These are phyloP conservation scores for Trypanosoma theileri DNA, from an alignment of 208 protist genomes.

Conservation along the genomic window DNA sequence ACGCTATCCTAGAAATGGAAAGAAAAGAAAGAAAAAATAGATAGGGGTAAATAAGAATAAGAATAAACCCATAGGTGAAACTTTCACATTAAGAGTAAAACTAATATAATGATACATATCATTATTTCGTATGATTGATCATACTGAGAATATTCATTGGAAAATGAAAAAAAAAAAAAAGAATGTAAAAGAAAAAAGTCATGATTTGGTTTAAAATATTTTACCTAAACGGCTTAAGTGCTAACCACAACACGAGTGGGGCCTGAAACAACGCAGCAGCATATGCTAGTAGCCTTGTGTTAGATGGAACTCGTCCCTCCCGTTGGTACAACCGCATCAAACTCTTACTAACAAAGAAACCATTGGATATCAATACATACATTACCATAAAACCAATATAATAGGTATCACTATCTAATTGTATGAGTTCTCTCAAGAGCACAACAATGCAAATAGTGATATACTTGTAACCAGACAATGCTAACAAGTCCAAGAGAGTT, in stretches of 20 bases:
- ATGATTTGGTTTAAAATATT: neutral
- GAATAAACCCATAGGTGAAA: neutral
- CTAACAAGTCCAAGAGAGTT: slow-evolving; percentile 44
- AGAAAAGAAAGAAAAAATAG: neutral
- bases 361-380: slow-evolving; percentile 49
- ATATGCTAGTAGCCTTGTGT: slow-evolving; percentile 52
- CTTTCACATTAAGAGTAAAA: too few relatives aligned
- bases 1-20: slow-evolving; percentile 13
- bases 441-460: slow-evolving; percentile 56
- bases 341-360: slow-evolving; percentile 45
- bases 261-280: slow-evolving; percentile 41
- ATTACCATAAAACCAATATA: slow-evolving; percentile 32
- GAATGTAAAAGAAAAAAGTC: neutral
- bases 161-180: slow-evolving; percentile 10
- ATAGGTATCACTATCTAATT: slow-evolving; percentile 13
- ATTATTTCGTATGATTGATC: too few relatives aligned
- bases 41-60: neutral
- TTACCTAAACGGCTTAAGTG: slow-evolving; percentile 39
- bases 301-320: slow-evolving; percentile 44
- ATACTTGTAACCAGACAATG: slow-evolving; percentile 82
- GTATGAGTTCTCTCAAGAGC: slow-evolving; percentile 41
- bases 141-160: slow-evolving; percentile 1
- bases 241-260: slow-evolving; percentile 57
- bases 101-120: too few relatives aligned
- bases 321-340: slow-evolving; percentile 35